Base-by-base conservation (phyloP, 2,329 filamentous ascomycete species). In the Phoma sp. region DNA sequence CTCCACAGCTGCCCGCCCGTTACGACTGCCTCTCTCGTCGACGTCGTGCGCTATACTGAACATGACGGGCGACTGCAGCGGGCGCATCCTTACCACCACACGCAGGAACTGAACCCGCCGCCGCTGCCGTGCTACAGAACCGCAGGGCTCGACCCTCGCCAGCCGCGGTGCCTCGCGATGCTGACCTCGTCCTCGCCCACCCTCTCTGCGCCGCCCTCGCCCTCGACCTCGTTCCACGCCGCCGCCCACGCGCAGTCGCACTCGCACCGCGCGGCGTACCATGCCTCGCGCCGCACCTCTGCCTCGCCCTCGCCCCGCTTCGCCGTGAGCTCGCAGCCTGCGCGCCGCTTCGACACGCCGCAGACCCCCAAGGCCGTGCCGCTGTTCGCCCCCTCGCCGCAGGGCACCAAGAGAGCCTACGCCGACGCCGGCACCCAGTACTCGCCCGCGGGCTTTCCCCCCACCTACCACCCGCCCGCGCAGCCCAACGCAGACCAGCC, bases 361-460 rank as follows among this genome's bases (percentile, higher is more conserved):
- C 60, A 62, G 33, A 58, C 63, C 32, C 56, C 66, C 21, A 63
- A 59, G 34, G 42, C 65, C 15, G 59, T 64, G 18, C 66, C 66
- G 20, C 67, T 69, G 33, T 67, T 68, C n/a, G 60, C 62, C 14
- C 37, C 65, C 3, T 73, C 69, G 32, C 70, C 69, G 2, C 67
- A 67, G 52, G 42, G 55, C 37, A 61, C 53, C 57, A 71, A 66
- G 60, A 69, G 69, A 38, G 64, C 69, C 56, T 80, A 78, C 71
- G 76, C 77, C 52, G 80, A 84, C 75, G 76, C 76, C 28, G 78
- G 74, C 53, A 84, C 82, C 29, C 83, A 85, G 68, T 85, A 84
- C 68, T 82, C 81, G 36, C 81, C 81, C 37, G 76, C 79, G 51
- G 76, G 75, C 53, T 75, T 69, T 47, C 76, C 81, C 60, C 75